Percentiles rank a stretch among this genome's conserved stretches.
Evolutionary conservation across 108 stramenopile species (phyloP).

Genomic region (Nannochloropsis granulata): DNA sequence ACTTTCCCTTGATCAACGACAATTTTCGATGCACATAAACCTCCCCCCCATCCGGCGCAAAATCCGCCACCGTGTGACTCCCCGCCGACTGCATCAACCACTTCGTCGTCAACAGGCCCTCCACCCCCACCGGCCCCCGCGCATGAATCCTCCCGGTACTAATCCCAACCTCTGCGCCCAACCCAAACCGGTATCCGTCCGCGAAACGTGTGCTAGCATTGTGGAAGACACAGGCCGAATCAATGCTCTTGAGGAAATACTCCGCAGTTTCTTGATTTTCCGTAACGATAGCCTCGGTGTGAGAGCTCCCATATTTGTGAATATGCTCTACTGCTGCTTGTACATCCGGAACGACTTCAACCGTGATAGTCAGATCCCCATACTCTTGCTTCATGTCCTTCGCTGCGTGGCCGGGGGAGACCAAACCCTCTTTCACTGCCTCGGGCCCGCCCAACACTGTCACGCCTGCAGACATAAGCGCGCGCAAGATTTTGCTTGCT

Average conservation of each 20-base stretch:
- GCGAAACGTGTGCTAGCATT: conserved; percentile 94
- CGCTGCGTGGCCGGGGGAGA: not conserved
- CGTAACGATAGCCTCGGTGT: conserved; percentile 85
- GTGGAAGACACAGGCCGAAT: conserved; percentile 93
- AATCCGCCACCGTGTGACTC: not conserved
- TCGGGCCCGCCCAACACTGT: conserved; percentile 66
- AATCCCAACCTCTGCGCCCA: conserved; percentile 96
- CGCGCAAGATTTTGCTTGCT: conserved; percentile 30
- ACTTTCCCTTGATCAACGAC: not conserved
- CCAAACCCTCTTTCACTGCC: conserved; percentile 44
- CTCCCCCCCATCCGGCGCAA: not conserved
- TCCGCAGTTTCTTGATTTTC: conserved; percentile 62
- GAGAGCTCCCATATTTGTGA: conserved; percentile 71
- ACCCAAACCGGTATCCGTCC: conserved; percentile 92
- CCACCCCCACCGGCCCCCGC: conserved; percentile 91
- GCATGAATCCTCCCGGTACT: conserved; percentile 90
- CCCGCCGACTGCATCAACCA: conserved; percentile 54
- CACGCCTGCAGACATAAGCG: conserved; percentile 60
- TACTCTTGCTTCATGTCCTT: conserved; percentile 69
- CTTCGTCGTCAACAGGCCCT: conserved; percentile 85
- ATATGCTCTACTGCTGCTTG: conserved; percentile 88
- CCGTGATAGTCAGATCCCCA: conserved; percentile 74
- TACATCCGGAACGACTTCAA: conserved; percentile 71
- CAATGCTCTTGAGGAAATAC: conserved; percentile 63
- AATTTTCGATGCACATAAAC: not conserved